Evolutionary conservation across 371 early-diverging fungal species (phyloP), one percentile per base, ranked within the genome.

Genomic region (Mortierella sp.): DNA sequence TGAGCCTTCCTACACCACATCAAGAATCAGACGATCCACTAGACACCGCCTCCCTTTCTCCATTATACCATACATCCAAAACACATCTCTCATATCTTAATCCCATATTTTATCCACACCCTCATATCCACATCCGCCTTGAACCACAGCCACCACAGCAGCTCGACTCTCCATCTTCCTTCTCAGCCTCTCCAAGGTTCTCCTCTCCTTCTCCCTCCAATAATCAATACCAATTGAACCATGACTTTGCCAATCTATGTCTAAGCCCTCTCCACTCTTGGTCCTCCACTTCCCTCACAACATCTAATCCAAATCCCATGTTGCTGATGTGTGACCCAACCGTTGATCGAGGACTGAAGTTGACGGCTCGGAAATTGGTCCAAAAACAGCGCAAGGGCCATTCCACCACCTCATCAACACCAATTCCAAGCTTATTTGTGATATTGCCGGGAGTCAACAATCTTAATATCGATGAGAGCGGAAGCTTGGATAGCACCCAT

Each of bases 401-500:
- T 23, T 26, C 42, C 40, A 60, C 6, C 26, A 60, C 26, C 7
- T 40, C 37, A 34, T 19, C 12, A 3, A 63, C 37, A 3, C 47
- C 47, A 5, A 49, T 51, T 8, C 76, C 70, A 8, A 66, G 62
- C 51, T 55, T 75, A n/a, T 75, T 70, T 61, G 63, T 75, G 34
- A 66, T 75, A 54, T 61, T 75, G 43, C 66, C 56, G 15, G 42
- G n/a, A 23, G 32, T 29, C 26, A 43, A 54, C n/a, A n/a, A 45
- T 17, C 45, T 45, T 45, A n/a, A 45, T 45, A 45, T 45, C 45
- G 17, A 0, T 45, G n/a, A 15, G n/a, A 1, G 45, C n/a, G n/a
- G 0, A 17, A n/a, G 45, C 15, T 45, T 37, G 32, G 13, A 53
- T 32, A 54, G 43, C 35, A n/a, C n/a, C n/a, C n/a, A n/a, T n/a